phyloP scores from a whole-genome alignment of 805 yeast species.

The Maudiozyma pseudohumilis region DNA sequence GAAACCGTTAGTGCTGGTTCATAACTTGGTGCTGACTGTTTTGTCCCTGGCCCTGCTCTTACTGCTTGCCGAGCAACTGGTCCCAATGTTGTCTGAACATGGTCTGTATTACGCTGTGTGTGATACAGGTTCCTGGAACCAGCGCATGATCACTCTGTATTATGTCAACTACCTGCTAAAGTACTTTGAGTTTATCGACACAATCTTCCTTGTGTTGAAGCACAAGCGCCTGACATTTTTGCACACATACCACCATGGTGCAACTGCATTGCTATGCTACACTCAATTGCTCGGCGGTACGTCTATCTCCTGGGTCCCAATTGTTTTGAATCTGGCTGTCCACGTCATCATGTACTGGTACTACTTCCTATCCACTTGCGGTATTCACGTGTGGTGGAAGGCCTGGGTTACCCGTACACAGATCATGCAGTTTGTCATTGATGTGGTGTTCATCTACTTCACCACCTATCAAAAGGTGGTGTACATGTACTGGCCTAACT shows the following conservation, averaged over 20 bases:
- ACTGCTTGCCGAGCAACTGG: slow-evolving; percentile 70
- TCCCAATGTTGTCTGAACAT: slow-evolving; percentile 63
- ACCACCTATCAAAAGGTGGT: slow-evolving; percentile 62
- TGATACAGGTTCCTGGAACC: slow-evolving; percentile 66
- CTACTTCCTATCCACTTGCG: slow-evolving; percentile 85
- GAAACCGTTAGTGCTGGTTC: slow-evolving; percentile 68
- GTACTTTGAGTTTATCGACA: slow-evolving; percentile 80
- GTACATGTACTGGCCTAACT: slow-evolving; percentile 6
- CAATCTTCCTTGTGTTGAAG: slow-evolving; percentile 81
- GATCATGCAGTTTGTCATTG: slow-evolving; percentile 84
- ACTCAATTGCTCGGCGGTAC: slow-evolving; percentile 86
- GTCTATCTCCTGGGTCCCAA: slow-evolving; percentile 91
- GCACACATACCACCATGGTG: slow-evolving; percentile 97
- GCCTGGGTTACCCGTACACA: slow-evolving; percentile 97
- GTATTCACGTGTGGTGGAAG: slow-evolving; percentile 97
- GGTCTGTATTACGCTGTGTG: slow-evolving; percentile 85
- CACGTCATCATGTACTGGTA: slow-evolving; percentile 97
- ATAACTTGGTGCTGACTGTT: slow-evolving; percentile 65
- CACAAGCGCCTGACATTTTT: slow-evolving; percentile 84
- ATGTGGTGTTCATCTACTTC: slow-evolving; percentile 80
- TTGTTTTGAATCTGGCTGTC: slow-evolving; percentile 76
- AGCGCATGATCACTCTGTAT: slow-evolving; percentile 70
- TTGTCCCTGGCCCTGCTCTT: slow-evolving; percentile 57
- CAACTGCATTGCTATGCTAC: slow-evolving; percentile 89
- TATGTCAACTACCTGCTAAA: slow-evolving; percentile 87